Conservation (phyloP, 73 alveolate genomes). For the Breviolum minutum region DNA sequence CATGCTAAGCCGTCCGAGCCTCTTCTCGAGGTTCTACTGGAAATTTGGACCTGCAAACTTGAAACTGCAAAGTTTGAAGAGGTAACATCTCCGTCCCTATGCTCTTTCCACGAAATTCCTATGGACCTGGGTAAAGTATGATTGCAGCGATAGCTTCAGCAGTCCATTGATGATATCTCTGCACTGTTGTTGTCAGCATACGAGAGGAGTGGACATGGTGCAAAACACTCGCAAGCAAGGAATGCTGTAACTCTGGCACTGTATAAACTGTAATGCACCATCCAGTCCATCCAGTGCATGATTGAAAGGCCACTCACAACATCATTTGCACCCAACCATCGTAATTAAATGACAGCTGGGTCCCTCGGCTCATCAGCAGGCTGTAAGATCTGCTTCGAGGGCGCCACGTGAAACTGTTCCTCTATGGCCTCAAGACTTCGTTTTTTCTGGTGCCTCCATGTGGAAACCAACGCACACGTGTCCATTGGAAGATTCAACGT, state of each 20-base stretch:
- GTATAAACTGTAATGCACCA: no score
- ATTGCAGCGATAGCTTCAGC: no score
- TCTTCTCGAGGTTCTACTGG: constrained; percentile 70
- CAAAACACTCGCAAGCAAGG: no score
- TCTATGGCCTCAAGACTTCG: constrained; percentile 27
- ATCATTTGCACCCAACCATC: neutral
- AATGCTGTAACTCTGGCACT: no score
- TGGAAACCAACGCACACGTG: neutral
- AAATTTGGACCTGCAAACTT: constrained; percentile 28
- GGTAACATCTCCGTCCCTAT: neutral
- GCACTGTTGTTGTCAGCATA: no score
- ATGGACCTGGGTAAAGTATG: no score
- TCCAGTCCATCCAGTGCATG: no score
- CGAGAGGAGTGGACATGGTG: no score
- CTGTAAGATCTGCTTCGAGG: constrained; percentile 58
- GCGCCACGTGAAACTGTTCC: constrained; percentile 89
- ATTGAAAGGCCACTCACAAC: neutral
- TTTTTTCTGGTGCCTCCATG: neutral
- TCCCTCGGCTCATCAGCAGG: constrained; percentile 69
- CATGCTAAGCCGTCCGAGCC: neutral
- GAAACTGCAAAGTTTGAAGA: neutral
- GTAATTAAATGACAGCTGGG: no score
- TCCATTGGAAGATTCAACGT: no score
- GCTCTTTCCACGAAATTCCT: no score
- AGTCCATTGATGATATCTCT: no score